Evolutionary conservation across 495 filamentous ascomycete species (phyloP), one percentile per base, ranked within the genome.

Genomic region (Neurospora sp.): DNA sequence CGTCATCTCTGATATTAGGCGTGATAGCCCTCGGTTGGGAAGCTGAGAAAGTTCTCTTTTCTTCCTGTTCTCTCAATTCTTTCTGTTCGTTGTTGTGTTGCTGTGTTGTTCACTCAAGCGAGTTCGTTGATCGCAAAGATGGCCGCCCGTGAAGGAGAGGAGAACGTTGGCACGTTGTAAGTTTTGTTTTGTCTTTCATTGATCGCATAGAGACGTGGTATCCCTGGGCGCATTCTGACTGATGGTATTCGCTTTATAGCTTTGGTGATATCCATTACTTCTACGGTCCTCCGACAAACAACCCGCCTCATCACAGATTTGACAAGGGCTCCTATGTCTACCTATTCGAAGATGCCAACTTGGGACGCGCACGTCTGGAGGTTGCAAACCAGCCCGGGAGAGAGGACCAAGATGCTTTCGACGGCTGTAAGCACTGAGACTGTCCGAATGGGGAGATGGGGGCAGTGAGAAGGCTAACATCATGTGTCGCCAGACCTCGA

Each of bases 231-330:
- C 39, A 10, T 72, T 70, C 54, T 70, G 35, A 42, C 54, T 40
- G 71, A 78, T 76, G 66, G 37, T 20, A n/a, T 20, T 12, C 11
- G 31, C 39, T 71, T 39, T n/a, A 4, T 23, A 97, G 94, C 78
- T 96, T 94, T 79, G 93, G 90, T 23, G 94, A 97, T 80, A 85
- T 96, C 62, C 94, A 97, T 82, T 97, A 95, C 81, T 97, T 90
- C 80, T 96, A 97, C 83, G 86, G 89, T 11, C 85, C 87, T 20
- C 92, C 93, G 3, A 87, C 88, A 2, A 84, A 86, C 31, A 91
- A 89, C 70, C 92, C 92, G 12, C 86, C 87, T 38, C 91, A 94
- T 78, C 93, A 97, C 81, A 90, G 94, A 37, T 97, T 97, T 81
- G 92, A 94, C 79, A 94, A 94, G 78, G 89, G 89, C 69, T 97